These are phyloP conservation scores for Tolypocladium paradoxum DNA, from an alignment of 2,329 filamentous ascomycete species.

Conservation along the genomic window DNA sequence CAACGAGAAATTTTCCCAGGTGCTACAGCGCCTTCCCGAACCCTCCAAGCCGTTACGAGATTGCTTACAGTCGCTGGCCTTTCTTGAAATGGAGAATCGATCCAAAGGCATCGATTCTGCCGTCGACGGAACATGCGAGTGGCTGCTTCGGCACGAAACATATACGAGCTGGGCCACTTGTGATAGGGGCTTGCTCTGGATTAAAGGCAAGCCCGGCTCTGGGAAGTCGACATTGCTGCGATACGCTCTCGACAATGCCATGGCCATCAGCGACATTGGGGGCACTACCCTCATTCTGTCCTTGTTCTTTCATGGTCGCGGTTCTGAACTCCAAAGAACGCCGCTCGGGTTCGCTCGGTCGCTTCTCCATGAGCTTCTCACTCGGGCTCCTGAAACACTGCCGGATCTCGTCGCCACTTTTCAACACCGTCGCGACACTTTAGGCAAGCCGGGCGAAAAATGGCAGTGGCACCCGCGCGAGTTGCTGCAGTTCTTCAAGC, in stretches of 20 bases:
- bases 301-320: conserved; percentile 27
- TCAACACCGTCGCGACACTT: background rate
- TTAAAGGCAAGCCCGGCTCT: conserved; percentile 28
- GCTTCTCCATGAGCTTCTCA: conserved; percentile 21
- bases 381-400: conserved; percentile 10
- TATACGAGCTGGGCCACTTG: conserved; percentile 12
- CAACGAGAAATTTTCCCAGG: background rate
- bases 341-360: conserved; percentile 23
- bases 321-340: conserved; percentile 18
- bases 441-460: conserved; percentile 7
- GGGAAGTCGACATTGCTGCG: conserved; percentile 29
- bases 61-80: conserved; percentile 21
- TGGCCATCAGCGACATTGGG: background rate
- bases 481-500: conserved; percentile 9
- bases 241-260: conserved; percentile 15
- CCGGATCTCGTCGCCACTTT: conserved; percentile 10
- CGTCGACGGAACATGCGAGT: conserved; percentile 18
- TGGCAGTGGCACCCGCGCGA: conserved; percentile 17
- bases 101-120: conserved; percentile 12
- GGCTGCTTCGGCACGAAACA: conserved; percentile 15
- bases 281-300: background rate
- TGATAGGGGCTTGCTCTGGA: conserved; percentile 20
- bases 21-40: background rate
- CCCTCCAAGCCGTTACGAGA: background rate
- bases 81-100: conserved; percentile 16